Evolutionary conservation across 2,329 filamentous ascomycete genomes (phyloP).

Genomic region (Diaporthe citriasiana): DNA sequence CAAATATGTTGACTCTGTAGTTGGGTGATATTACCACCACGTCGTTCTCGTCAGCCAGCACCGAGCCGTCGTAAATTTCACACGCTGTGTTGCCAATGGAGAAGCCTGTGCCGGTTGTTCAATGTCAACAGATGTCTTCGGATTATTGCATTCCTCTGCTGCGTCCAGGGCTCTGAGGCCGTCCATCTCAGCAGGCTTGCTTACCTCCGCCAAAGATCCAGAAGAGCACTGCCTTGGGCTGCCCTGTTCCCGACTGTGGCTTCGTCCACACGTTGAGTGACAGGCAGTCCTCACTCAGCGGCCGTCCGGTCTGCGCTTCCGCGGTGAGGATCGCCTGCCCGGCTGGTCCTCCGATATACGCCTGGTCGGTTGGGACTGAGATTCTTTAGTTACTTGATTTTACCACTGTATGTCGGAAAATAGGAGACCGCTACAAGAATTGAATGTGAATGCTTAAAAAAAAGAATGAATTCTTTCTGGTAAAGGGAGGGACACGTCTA

Average conservation of each 20-base stretch:
- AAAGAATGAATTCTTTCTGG: too few species aligned
- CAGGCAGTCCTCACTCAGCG: constrained; percentile 31
- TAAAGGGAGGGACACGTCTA: not conserved
- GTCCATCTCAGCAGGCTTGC: too few species aligned
- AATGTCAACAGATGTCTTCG: not conserved
- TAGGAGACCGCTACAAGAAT: not conserved
- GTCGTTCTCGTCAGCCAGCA: constrained; percentile 28
- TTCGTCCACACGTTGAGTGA: constrained; percentile 25
- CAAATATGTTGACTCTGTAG: constrained; percentile 38
- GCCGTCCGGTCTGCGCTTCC: constrained; percentile 14
- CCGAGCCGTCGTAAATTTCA: constrained; percentile 27
- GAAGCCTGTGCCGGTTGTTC: not conserved
- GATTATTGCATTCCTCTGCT: not conserved
- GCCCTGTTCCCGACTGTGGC: not conserved
- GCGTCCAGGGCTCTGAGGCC: too few species aligned
- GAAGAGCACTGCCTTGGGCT: constrained; percentile 27
- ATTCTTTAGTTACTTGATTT: not conserved
- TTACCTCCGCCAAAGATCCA: constrained; percentile 37
- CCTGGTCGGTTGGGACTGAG: not conserved
- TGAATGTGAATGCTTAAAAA: too few species aligned
- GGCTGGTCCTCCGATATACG: constrained; percentile 8
- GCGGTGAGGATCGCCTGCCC: constrained; percentile 13
- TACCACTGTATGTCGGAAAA: too few species aligned
- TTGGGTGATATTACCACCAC: constrained; percentile 28
- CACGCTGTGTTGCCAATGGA: constrained; percentile 32